Percentiles rank a stretch among this genome's conserved stretches.
phyloP scores from a whole-genome alignment of 2,329 filamentous ascomycete species.

The Mycosphaerella arachidis region DNA sequence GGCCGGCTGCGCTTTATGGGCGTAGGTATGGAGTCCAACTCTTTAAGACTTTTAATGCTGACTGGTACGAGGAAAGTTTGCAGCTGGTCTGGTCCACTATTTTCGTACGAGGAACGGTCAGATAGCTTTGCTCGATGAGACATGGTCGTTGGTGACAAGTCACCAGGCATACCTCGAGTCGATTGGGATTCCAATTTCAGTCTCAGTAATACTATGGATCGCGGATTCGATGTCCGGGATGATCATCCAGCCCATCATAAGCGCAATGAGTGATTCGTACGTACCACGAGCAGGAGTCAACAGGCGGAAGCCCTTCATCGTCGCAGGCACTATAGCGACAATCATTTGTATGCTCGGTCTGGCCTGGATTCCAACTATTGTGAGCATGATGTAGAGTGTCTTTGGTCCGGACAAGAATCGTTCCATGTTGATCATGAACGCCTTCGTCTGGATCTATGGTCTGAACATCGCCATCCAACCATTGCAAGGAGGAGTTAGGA shows the following conservation, averaged over 20 bases:
- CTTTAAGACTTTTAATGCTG: too few relatives aligned
- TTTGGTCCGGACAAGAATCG: not conserved
- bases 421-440: not conserved
- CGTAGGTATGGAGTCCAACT: too few relatives aligned
- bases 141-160: too few relatives aligned
- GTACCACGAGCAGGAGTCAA: not conserved
- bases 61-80: too few relatives aligned
- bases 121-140: too few relatives aligned
- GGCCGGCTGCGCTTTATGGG: too few relatives aligned
- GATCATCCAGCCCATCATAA: not conserved
- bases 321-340: not conserved
- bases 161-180: too few relatives aligned
- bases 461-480: not conserved
- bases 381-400: not conserved
- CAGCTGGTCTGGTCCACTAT: too few relatives aligned
- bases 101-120: too few relatives aligned
- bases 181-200: too few relatives aligned
- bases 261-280: not conserved
- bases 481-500: not conserved
- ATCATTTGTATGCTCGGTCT: not conserved
- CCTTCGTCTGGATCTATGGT: not conserved
- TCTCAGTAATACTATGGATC: too few relatives aligned
- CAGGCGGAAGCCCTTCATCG: not conserved
- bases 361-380: not conserved
- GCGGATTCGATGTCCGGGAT: not conserved